phyloP scores from a whole-genome alignment of 345 rosid genomes.

The Citrus sinensis region DVS_A1.0 CM039161.1:24426001-24426500 shows the following conservation, averaged over 20 bases:
- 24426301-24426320: slow-evolving; percentile 88
- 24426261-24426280: slow-evolving; percentile 80
- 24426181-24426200: background rate
- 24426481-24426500: slow-evolving; percentile 92
- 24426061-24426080: background rate
- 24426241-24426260: slow-evolving; percentile 63
- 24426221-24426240: background rate
- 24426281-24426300: slow-evolving; percentile 91
- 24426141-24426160: background rate
- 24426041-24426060: background rate
- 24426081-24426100: background rate
- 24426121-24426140: background rate
- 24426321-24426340: slow-evolving; percentile 89
- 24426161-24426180: background rate
- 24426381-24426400: slow-evolving; percentile 99
- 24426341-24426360: slow-evolving; percentile 98
- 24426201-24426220: background rate
- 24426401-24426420: slow-evolving; percentile 96
- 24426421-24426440: slow-evolving; percentile 99
- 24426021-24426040: background rate
- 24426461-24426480: slow-evolving; percentile 99
- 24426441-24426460: slow-evolving; percentile 95
- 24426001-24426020: background rate
- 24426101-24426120: background rate
- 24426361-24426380: slow-evolving; percentile 95